A percentile compares a stretch with the other conserved stretches of the same genome.
phyloP scores from a whole-genome alignment of 805 yeast genomes.

The Nakazawaea populi region DNA sequence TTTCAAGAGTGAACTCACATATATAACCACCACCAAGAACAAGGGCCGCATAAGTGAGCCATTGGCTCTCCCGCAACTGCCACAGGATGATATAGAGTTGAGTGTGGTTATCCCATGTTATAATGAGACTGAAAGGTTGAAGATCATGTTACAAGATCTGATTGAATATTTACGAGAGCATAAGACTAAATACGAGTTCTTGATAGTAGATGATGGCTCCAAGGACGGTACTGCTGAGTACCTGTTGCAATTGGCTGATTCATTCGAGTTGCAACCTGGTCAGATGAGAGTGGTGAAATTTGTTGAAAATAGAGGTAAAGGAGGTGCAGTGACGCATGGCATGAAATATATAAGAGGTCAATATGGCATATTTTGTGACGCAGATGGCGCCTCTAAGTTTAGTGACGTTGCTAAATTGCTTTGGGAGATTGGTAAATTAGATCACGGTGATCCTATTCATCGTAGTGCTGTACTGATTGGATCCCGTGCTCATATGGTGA shows the following conservation, averaged over 20 bases:
- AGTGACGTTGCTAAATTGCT: slow-evolving; percentile 55
- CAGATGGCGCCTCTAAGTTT: slow-evolving; percentile 93
- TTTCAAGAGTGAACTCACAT: slow-evolving; percentile 44
- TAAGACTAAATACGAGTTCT: slow-evolving; percentile 54
- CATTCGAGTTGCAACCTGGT: slow-evolving; percentile 44
- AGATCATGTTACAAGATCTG: slow-evolving; percentile 66
- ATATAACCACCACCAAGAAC: slow-evolving; percentile 37
- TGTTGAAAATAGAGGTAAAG: slow-evolving; percentile 81
- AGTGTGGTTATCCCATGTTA: slow-evolving; percentile 91
- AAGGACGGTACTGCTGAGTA: slow-evolving; percentile 69
- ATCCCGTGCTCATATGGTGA: slow-evolving; percentile 94
- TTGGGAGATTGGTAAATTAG: slow-evolving; percentile 27
- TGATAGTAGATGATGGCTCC: slow-evolving; percentile 92
- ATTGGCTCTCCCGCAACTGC: slow-evolving; percentile 22
- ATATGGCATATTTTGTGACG: slow-evolving; percentile 86
- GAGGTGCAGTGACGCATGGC: slow-evolving; percentile 96
- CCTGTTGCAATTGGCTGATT: slow-evolving; percentile 60
- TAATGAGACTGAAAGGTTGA: slow-evolving; percentile 74
- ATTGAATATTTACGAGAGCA: slow-evolving; percentile 43
- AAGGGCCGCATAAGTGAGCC: slow-evolving; percentile 22
- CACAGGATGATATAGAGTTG: slow-evolving; percentile 40
- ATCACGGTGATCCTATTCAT: slow-evolving; percentile 15
- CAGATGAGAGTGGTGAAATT: slow-evolving; percentile 67
- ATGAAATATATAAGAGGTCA: slow-evolving; percentile 68
- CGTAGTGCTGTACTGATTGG: slow-evolving; percentile 74